Evolutionary conservation across 768 basidiomycete genomes (phyloP).

Genomic region (Arthromyces matolae): DNA sequence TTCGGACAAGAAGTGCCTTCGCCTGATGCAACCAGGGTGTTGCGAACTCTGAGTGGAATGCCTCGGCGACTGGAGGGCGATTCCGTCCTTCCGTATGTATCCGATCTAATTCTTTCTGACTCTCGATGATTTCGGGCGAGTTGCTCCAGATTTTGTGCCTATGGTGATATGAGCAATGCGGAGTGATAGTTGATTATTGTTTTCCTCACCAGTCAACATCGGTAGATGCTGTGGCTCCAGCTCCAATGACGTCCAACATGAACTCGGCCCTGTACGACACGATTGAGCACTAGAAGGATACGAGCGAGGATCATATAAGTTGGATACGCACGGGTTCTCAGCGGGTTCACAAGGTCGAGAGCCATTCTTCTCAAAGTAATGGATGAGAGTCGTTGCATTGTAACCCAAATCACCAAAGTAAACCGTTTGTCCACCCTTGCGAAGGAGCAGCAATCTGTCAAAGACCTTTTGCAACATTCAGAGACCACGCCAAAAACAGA

Average conservation of each 20-base stretch:
- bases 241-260: slow-evolving; percentile 70
- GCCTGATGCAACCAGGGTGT: slow-evolving; percentile 52
- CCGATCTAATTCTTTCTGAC: slow-evolving; percentile 34
- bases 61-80: slow-evolving; percentile 33
- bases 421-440: slow-evolving; percentile 72
- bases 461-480: slow-evolving; percentile 42
- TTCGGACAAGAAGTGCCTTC: slow-evolving; percentile 38
- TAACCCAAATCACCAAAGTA: slow-evolving; percentile 73
- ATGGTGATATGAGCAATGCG: slow-evolving; percentile 15
- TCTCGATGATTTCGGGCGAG: slow-evolving; percentile 33
- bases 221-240: slow-evolving; percentile 58
- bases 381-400: slow-evolving; percentile 56
- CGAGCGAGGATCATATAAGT: not conserved
- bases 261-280: slow-evolving; percentile 61
- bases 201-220: slow-evolving; percentile 52
- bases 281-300: slow-evolving; percentile 8
- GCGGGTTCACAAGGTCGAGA: slow-evolving; percentile 54
- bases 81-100: slow-evolving; percentile 52
- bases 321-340: slow-evolving; percentile 78
- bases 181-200: slow-evolving; percentile 30
- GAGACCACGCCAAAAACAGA: not conserved
- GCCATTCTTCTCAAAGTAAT: slow-evolving; percentile 76
- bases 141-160: slow-evolving; percentile 40
- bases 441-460: slow-evolving; percentile 72
- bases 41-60: slow-evolving; percentile 44